Conservation (phyloP, 2,329 filamentous ascomycete genomes). For the Didymella sp. region DNA sequence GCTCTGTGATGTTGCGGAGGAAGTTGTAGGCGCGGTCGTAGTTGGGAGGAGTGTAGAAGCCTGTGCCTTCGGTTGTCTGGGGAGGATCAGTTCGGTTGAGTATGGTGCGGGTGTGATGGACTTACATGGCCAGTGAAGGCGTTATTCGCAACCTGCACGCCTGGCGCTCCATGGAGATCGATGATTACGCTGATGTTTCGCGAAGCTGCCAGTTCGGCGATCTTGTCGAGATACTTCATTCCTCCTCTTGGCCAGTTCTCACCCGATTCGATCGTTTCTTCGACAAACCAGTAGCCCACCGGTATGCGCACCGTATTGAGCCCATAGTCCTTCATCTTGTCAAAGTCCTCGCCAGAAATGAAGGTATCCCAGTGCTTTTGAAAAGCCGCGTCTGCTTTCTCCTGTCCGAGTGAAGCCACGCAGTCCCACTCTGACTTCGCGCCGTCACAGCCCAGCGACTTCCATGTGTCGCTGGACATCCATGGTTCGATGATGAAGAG, state of each 20-base stretch:
- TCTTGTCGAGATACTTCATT: conserved; percentile 55
- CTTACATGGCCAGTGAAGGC: conserved; percentile 57
- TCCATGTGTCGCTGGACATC: conserved; percentile 59
- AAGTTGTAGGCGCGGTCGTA: conserved; percentile 63
- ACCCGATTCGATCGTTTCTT: conserved; percentile 57
- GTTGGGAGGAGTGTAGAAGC: conserved; percentile 64
- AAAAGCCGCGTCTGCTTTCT: conserved; percentile 56
- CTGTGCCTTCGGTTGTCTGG: conserved; percentile 46
- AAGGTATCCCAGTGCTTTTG: conserved; percentile 60
- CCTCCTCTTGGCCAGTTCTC: conserved; percentile 62
- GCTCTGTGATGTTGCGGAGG: conserved; percentile 62
- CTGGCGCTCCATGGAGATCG: conserved; percentile 61
- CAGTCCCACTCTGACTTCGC: conserved; percentile 63
- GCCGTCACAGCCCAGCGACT: conserved; percentile 55
- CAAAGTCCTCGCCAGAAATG: conserved; percentile 59
- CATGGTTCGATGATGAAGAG: conserved; percentile 64
- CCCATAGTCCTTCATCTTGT: conserved; percentile 57
- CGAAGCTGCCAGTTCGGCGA: conserved; percentile 59
- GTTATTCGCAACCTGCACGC: conserved; percentile 57
- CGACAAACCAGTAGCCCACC: conserved; percentile 63
- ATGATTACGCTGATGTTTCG: conserved; percentile 62
- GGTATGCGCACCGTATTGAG: conserved; percentile 64
- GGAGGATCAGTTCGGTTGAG: not conserved
- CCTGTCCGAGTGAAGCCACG: conserved; percentile 57
- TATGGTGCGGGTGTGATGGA: not conserved